phyloP scores from a whole-genome alignment of 2,329 filamentous ascomycete genomes.

The Drechslera avenae region DNA sequence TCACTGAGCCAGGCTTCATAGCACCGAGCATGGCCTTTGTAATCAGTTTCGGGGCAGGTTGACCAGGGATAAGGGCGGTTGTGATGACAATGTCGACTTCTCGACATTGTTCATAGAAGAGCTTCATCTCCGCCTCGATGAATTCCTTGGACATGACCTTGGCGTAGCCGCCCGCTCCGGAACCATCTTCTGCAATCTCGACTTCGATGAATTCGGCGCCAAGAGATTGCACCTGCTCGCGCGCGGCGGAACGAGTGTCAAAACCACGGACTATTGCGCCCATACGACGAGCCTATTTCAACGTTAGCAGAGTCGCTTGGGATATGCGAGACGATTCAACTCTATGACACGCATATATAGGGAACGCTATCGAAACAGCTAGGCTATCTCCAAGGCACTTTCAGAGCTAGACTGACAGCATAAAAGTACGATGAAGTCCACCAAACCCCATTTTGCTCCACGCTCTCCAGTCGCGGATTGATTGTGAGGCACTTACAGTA shows the following conservation, averaged over 20 bases:
- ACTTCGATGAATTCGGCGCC: conserved; percentile 91
- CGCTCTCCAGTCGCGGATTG: neutral
- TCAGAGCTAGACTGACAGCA: neutral
- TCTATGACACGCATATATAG: too few relatives aligned
- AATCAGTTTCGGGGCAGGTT: conserved; percentile 81
- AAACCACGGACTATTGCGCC: conserved; percentile 90
- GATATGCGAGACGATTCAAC: too few relatives aligned
- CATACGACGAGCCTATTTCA: conserved; percentile 70
- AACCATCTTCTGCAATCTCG: conserved; percentile 80
- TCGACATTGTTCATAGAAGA: conserved; percentile 83
- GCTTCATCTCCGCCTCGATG: conserved; percentile 88
- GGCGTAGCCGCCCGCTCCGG: conserved; percentile 83
- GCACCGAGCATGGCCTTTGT: conserved; percentile 78
- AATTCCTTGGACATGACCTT: conserved; percentile 96
- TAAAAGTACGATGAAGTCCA: too few relatives aligned
- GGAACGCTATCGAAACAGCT: too few relatives aligned
- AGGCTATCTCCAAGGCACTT: too few relatives aligned
- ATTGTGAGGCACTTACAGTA: conserved; percentile 57
- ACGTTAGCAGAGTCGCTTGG: neutral
- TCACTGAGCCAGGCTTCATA: conserved; percentile 88
- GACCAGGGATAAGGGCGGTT: conserved; percentile 87
- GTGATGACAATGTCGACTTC: conserved; percentile 94
- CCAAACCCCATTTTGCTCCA: neutral
- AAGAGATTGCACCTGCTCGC: conserved; percentile 87
- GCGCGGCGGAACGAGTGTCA: conserved; percentile 84